Percentiles rank a stretch among this genome's conserved stretches.
These are phyloP conservation scores for Saturnispora ahearnii DNA, from an alignment of 805 yeast species.

Conservation along the genomic window DNA sequence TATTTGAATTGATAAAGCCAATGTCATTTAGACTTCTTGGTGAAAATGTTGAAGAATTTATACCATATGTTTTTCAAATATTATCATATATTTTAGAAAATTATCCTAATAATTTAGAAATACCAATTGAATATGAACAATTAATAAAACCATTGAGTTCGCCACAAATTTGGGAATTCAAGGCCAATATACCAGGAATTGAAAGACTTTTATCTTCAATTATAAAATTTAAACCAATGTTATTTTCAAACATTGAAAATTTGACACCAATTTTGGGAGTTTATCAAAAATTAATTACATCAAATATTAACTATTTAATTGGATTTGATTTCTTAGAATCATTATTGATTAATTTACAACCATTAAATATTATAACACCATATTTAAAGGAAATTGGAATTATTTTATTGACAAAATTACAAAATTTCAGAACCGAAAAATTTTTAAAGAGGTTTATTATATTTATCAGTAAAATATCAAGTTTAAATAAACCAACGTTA, in stretches of 20 bases:
- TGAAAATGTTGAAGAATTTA: conserved; percentile 86
- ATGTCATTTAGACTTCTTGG: conserved; percentile 58
- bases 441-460: conserved; percentile 62
- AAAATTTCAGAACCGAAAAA: conserved; percentile 72
- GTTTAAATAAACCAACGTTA: conserved; percentile 24
- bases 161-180: conserved; percentile 88
- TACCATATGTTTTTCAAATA: conserved; percentile 89
- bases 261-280: conserved; percentile 86
- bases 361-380: conserved; percentile 39
- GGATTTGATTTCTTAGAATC: conserved; percentile 81
- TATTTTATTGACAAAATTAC: conserved; percentile 70
- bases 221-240: conserved; percentile 37
- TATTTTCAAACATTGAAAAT: conserved; percentile 31
- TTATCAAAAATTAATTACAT: conserved; percentile 87
- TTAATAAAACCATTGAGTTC: conserved; percentile 75
- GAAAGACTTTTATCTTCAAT: conserved; percentile 71
- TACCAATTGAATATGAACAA: conserved; percentile 59
- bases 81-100: conserved; percentile 67
- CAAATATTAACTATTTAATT: conserved; percentile 66
- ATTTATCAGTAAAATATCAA: conserved; percentile 38
- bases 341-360: conserved; percentile 46
- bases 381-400: conserved; percentile 66
- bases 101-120: conserved; percentile 36
- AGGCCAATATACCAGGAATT: conserved; percentile 90
- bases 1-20: conserved; percentile 54